These are phyloP conservation scores for Anthracocystis setariae DNA, from an alignment of 1,284 basidiomycete species.

Conservation along the genomic window DNA sequence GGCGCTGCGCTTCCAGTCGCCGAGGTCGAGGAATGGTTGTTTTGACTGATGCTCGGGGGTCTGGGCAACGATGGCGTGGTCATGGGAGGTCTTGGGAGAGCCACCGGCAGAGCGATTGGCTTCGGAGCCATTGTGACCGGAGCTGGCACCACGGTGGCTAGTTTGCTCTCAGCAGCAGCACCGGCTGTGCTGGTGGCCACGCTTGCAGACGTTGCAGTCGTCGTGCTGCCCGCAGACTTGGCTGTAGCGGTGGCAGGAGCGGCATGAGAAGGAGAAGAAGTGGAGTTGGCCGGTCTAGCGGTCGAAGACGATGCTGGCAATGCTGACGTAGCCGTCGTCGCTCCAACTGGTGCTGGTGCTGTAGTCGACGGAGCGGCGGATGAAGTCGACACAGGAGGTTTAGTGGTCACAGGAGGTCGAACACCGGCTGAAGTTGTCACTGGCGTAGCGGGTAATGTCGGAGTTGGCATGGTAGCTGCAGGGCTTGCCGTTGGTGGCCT, in stretches of 20 bases:
- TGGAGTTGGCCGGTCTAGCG: conserved; percentile 1
- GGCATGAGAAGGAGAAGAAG: neutral
- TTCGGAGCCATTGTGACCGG: conserved; percentile 19
- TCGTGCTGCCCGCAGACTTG: conserved; percentile 8
- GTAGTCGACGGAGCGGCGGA: neutral
- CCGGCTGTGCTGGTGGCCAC: neutral
- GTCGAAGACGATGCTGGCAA: neutral
- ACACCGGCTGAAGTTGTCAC: conserved; percentile 12
- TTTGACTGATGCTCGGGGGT: conserved; percentile 44
- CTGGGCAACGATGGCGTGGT: conserved; percentile 34
- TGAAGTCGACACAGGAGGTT: conserved; percentile 2
- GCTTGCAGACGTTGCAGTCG: conserved; percentile 7
- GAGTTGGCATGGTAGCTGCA: conserved; percentile 19
- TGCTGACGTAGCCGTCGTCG: conserved; percentile 5
- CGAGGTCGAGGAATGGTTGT: conserved; percentile 15
- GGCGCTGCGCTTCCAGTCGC: conserved; percentile 1
- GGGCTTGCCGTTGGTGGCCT: conserved; percentile 7
- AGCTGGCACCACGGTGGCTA: conserved; percentile 6
- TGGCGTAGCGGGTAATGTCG: conserved; percentile 29
- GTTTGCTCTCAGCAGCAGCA: conserved; percentile 11
- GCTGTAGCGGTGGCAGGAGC: neutral
- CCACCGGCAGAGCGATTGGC: conserved; percentile 24
- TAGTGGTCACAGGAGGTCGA: conserved; percentile 13
- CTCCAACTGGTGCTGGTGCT: conserved; percentile 2
- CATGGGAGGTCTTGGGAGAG: conserved; percentile 40